Evolutionary conservation across 73 alveolate genomes (phyloP), one percentile per base, ranked within the genome.

Genomic region (Urostyla sp.): DNA sequence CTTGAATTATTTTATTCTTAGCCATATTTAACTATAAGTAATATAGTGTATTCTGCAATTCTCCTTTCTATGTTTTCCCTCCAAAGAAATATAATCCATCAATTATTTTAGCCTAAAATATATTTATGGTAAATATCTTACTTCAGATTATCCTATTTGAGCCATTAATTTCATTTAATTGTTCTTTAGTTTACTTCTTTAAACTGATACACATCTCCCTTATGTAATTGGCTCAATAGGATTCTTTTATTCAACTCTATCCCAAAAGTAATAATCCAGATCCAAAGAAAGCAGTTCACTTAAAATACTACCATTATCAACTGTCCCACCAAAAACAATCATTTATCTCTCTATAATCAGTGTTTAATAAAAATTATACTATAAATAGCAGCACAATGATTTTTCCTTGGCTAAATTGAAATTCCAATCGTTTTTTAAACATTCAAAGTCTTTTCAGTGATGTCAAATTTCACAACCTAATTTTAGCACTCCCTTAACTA

Each of bases 81-180:
- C 85, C 85, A 35, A 73, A 73, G 37, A 50, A 56, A 37, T 73
- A 73, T n/a, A 73, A 20, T 23, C 85, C 85, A 69, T 69, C 83
- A 37, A 46, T 45, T 20, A 54, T 31, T 40, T 36, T 74, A 37
- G 50, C 61, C 59, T 50, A 32, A 37, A 48, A 15, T 8, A 69
- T 8, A 40, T 50, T 48, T 18, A 15, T 10, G 0, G 28, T 13
- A 11, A 15, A 31, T 31, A 15, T 30, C 16, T 28, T 4, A 0
- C 21, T 50, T 35, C 60, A 37, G 4, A 16, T 8, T 37, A 21
- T 3, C 44, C 58, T 10, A 10, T 37, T 36, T 16, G n/a, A 1
- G n/a, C n/a, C n/a, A n/a, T n/a, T n/a, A n/a, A n/a, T n/a, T n/a
- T n/a, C n/a, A n/a, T n/a, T n/a, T n/a, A n/a, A n/a, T n/a, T n/a